These are phyloP conservation scores for Pseudogymnoascus sp. DNA, from an alignment of 2,329 filamentous ascomycete genomes.

Conservation along the genomic window DNA sequence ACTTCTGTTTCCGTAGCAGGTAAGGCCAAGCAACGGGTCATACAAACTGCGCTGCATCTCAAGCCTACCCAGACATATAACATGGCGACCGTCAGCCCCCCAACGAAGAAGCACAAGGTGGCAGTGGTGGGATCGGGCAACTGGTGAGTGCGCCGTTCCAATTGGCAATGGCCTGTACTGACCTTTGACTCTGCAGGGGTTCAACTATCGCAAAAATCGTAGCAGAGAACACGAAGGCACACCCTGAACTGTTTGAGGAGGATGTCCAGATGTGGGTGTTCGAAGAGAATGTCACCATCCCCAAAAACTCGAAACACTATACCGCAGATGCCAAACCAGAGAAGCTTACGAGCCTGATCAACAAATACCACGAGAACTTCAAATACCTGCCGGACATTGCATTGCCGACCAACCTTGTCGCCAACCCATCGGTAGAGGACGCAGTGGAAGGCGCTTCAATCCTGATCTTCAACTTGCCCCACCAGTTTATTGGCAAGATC, in stretches of 20 bases:
- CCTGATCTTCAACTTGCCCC: slow-evolving; percentile 91
- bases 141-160: slow-evolving; percentile 52
- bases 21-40: slow-evolving; percentile 8
- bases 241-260: slow-evolving; percentile 76
- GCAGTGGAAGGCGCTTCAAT: slow-evolving; percentile 80
- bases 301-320: slow-evolving; percentile 67
- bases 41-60: slow-evolving; percentile 8
- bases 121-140: slow-evolving; percentile 94
- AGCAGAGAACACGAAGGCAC: slow-evolving; percentile 76
- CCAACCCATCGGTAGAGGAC: slow-evolving; percentile 73
- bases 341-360: slow-evolving; percentile 88
- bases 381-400: slow-evolving; percentile 92
- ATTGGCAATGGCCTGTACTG: background rate
- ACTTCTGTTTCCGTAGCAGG: background rate
- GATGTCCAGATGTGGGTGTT: slow-evolving; percentile 99
- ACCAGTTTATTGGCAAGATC: slow-evolving; percentile 87
- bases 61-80: slow-evolving; percentile 14
- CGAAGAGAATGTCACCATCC: slow-evolving; percentile 77
- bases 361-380: slow-evolving; percentile 87
- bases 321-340: slow-evolving; percentile 56
- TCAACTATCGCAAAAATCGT: slow-evolving; percentile 96
- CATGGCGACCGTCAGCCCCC: slow-evolving; percentile 36
- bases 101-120: slow-evolving; percentile 77
- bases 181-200: slow-evolving; percentile 53
- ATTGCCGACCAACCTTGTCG: slow-evolving; percentile 75